phyloP scores from a whole-genome alignment of 2,329 filamentous ascomycete species.

The Westerdykella ornata region DNA sequence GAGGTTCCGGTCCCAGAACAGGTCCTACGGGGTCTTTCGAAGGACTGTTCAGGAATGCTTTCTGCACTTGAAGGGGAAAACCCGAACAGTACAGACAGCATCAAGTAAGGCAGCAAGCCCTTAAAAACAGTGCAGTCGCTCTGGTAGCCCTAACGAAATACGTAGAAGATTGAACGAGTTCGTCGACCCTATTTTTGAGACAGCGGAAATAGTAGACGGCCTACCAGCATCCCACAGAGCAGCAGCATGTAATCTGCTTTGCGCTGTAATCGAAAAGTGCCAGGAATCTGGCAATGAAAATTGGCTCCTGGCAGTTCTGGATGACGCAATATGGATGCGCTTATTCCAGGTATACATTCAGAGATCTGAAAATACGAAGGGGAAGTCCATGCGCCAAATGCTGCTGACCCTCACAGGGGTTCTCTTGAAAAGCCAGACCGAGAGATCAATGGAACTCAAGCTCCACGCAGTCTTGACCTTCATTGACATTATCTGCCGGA shows the following conservation, averaged over 20 bases:
- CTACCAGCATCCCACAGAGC: constrained; percentile 38
- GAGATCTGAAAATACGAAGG: constrained; percentile 39
- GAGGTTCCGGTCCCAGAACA: constrained; percentile 21
- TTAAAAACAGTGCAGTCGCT: constrained; percentile 9
- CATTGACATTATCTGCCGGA: constrained; percentile 54
- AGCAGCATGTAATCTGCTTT: constrained; percentile 44
- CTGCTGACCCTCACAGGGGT: constrained; percentile 37
- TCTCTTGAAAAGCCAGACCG: constrained; percentile 24
- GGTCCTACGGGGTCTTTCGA: constrained; percentile 20
- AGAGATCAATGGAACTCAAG: constrained; percentile 20
- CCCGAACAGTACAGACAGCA: constrained; percentile 14
- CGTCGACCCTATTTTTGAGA: constrained; percentile 27
- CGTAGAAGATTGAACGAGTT: constrained; percentile 25
- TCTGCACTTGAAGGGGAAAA: constrained; percentile 23
- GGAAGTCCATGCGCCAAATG: constrained; percentile 45
- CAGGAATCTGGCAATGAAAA: constrained; percentile 23
- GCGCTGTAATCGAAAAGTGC: constrained; percentile 40
- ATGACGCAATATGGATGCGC: constrained; percentile 34
- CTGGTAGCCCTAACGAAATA: constrained; percentile 11
- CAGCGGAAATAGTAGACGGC: constrained; percentile 24
- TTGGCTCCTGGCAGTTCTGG: constrained; percentile 28
- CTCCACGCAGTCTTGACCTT: constrained; percentile 37
- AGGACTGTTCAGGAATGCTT: constrained; percentile 10
- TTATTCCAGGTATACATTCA: constrained; percentile 39
- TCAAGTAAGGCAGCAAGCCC: constrained; percentile 34